Evolutionary conservation across 192 early-diverging fungal species (phyloP).

Genomic region (Backusella westeae): DNA sequence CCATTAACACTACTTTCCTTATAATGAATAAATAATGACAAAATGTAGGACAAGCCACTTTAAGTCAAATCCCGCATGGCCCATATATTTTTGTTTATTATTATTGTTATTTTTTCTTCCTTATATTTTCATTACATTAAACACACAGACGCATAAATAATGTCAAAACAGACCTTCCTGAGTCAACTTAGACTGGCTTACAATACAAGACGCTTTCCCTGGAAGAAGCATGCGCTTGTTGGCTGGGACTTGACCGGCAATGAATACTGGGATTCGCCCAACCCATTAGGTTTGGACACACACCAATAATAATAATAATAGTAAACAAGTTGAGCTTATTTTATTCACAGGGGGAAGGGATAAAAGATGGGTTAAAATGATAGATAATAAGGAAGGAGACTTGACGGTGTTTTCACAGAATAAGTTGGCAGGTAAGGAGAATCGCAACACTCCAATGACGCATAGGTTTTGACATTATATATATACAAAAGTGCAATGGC

Average conservation of each 20-base stretch:
- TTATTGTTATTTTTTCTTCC: background rate
- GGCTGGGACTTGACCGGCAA: slow-evolving; percentile 33
- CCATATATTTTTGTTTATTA: background rate
- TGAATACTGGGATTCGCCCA: slow-evolving; percentile 37
- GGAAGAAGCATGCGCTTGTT: slow-evolving; percentile 37
- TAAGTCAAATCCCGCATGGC: too few relatives aligned
- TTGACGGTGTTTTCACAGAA: slow-evolving; percentile 26
- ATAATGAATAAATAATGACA: too few relatives aligned
- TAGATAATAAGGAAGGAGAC: slow-evolving; percentile 10
- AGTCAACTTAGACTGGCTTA: slow-evolving; percentile 21
- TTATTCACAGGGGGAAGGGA: slow-evolving; percentile 19
- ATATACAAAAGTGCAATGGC: slow-evolving; percentile 32
- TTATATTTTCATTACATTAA: background rate
- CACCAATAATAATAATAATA: background rate
- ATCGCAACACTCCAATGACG: too few relatives aligned
- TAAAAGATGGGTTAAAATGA: slow-evolving; percentile 38
- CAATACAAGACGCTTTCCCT: slow-evolving; percentile 28
- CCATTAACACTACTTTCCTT: too few relatives aligned
- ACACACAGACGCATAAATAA: background rate
- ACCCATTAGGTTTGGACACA: slow-evolving; percentile 24
- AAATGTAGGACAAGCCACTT: too few relatives aligned
- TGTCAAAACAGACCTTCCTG: background rate
- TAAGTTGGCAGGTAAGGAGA: slow-evolving; percentile 26
- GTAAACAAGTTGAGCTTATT: background rate
- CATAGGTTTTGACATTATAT: background rate